phyloP scores from a whole-genome alignment of 2,329 filamentous ascomycete genomes.

The Exophiala bonariae region DNA sequence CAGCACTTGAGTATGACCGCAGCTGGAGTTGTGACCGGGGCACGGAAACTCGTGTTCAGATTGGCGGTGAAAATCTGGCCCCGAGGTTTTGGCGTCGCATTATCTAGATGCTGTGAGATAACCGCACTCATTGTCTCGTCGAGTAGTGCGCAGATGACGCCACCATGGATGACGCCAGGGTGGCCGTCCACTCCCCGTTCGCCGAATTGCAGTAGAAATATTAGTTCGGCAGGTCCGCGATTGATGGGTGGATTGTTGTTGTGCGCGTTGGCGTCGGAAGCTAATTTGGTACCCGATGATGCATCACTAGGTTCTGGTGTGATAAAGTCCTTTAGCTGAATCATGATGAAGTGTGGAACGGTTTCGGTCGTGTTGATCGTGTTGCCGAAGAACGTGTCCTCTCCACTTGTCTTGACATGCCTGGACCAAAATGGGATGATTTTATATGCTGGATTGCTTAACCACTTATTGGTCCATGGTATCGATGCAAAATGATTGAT shows the following conservation, averaged over 20 bases:
- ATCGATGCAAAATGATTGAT: background rate
- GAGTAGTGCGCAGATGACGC: constrained; percentile 38
- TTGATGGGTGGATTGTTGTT: background rate
- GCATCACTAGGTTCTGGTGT: constrained; percentile 1
- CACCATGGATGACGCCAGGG: constrained; percentile 39
- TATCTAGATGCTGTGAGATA: constrained; percentile 29
- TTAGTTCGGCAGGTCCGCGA: constrained; percentile 31
- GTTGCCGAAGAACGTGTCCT: constrained; percentile 41
- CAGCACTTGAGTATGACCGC: constrained; percentile 9
- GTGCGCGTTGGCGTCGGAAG: background rate
- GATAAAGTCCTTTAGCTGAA: constrained; percentile 33
- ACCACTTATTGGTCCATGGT: background rate
- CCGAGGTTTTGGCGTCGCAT: background rate
- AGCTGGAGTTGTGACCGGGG: constrained; percentile 11
- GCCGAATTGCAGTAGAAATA: constrained; percentile 36
- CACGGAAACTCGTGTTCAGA: constrained; percentile 14
- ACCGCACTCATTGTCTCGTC: constrained; percentile 44
- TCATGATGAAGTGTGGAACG: constrained; percentile 39
- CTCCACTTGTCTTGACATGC: constrained; percentile 38
- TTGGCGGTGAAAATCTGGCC: constrained; percentile 11
- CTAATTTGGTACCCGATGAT: constrained; percentile 19
- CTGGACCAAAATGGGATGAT: constrained; percentile 39
- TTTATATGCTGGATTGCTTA: constrained; percentile 32
- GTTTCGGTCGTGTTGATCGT: constrained; percentile 39
- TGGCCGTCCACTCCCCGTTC: constrained; percentile 39